A percentile compares a stretch with the other conserved stretches of the same genome.
phyloP scores from a whole-genome alignment of 495 filamentous ascomycete genomes.

The Hypomontagnella submonticulosa region DNA sequence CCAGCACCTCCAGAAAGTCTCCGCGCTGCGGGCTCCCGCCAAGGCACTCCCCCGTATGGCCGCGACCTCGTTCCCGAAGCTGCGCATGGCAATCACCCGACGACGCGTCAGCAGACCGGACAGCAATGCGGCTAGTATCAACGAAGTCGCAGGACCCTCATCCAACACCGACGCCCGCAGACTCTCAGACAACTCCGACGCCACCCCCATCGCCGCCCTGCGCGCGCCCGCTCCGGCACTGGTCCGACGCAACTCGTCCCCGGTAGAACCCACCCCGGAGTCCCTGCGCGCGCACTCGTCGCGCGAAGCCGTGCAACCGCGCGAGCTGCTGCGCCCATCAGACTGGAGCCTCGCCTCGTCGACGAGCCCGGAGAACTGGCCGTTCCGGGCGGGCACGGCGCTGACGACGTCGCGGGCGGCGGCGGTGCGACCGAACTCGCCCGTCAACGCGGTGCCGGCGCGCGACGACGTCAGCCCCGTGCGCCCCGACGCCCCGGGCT shows the following conservation, averaged over 20 bases:
- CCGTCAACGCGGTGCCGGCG: not conserved
- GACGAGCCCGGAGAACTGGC: no score
- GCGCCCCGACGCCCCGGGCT: not conserved
- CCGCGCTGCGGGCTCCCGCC: conserved; percentile 2
- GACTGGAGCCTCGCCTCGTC: no score
- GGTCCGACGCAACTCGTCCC: no score
- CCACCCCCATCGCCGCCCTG: not conserved
- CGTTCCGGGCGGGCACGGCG: not conserved
- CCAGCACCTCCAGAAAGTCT: not conserved
- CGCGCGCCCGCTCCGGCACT: no score
- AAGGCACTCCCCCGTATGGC: not conserved
- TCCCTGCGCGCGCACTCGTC: no score
- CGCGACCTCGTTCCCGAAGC: not conserved
- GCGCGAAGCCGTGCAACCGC: no score
- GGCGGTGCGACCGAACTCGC: not conserved
- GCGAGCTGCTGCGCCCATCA: no score
- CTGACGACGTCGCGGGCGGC: conserved; percentile 6
- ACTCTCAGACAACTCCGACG: not conserved
- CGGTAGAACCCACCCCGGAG: no score
- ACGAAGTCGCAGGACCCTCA: no score
- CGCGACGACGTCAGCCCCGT: conserved; percentile 1
- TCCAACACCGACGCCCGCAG: no score
- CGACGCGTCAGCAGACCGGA: no score
- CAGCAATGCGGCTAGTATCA: no score
- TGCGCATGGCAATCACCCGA: not conserved